Conservation (phyloP, 192 early-diverging fungal species). For the Entophlyctis luteolus region DNA sequence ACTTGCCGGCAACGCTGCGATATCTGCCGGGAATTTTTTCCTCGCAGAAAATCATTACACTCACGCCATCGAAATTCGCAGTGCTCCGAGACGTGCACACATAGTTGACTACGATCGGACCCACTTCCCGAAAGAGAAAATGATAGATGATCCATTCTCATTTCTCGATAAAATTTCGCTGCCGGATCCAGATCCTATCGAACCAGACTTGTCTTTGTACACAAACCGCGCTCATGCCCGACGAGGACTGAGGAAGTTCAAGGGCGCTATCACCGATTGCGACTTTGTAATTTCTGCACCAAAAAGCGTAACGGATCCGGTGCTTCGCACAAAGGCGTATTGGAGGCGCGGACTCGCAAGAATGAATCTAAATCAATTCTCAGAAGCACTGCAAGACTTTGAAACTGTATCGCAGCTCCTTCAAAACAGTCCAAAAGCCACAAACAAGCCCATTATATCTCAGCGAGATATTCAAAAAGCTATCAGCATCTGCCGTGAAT, state of each 20-base stretch:
- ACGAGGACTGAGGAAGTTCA: not conserved
- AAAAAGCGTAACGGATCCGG: no score
- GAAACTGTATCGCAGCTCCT: not conserved
- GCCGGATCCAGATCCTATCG: not conserved
- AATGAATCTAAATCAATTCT: not conserved
- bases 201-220: not conserved
- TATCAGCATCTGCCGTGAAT: not conserved
- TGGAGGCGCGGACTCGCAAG: not conserved
- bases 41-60: conserved; percentile 4
- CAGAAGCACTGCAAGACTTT: not conserved
- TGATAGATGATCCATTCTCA: conserved; percentile 4
- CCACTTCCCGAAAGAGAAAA: not conserved
- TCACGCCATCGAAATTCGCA: conserved; percentile 11
- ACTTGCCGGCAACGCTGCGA: conserved; percentile 5
- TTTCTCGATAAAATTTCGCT: conserved; percentile 4
- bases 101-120: not conserved
- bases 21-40: not conserved
- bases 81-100: not conserved
- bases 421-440: not conserved
- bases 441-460: not conserved
- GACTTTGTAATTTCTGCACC: not conserved
- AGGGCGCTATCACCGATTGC: conserved; percentile 8
- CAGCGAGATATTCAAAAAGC: not conserved
- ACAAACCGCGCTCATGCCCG: conserved; percentile 5
- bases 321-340: no score